Base-by-base conservation (phyloP, 176 grass and related monocot species). In the Avena sativa region DNA sequence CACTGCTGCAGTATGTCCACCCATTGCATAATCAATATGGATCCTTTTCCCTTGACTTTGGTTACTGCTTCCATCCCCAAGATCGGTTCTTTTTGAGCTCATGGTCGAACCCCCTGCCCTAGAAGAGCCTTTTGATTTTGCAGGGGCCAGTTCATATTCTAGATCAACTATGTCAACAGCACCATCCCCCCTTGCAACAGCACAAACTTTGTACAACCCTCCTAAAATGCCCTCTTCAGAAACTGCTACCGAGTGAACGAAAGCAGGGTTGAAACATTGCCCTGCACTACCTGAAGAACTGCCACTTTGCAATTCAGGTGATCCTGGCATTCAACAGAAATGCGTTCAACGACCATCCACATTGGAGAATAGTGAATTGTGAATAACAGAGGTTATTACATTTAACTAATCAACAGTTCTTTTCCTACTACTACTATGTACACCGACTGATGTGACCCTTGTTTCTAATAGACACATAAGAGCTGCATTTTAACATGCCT, bases 141-240 rank as follows among this genome's bases (percentile, higher is more conserved):
- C 44, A 13, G 85, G 74, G 51, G 87, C 82, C 79, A 94, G 23
- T 84, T 92, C 87, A 61, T 90, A 93, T 89, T 98, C 93, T 57
- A 98, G 90, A 85, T 98, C 87, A 86, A 98, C 83, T 38, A 96
- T 52, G 68, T 98, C 96, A 84, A 98, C 87, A 83, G 59, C 88
- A 78, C 96, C 96, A 78, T 98, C 93, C 53, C 96, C 96, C 79
- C 90, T 98, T 80, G 96, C 96, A 89, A 94, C 96, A 88, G 96
- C 96, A 87, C 93, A 96, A 60, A 91, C 92, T 87, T 90, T 98
- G 88, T 91, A 85, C 9, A 81, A 56, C 26, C 84, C 92, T 17
- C 86, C 83, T 63, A 95, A 86, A 80, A 88, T 88, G 32, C 91
- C 86, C 78, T 92, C 90, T 92, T 94, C 89, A 84, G 90, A 90